Base-by-base conservation (phyloP, 1,284 basidiomycete genomes). In the Abortiporus biennis region DNA sequence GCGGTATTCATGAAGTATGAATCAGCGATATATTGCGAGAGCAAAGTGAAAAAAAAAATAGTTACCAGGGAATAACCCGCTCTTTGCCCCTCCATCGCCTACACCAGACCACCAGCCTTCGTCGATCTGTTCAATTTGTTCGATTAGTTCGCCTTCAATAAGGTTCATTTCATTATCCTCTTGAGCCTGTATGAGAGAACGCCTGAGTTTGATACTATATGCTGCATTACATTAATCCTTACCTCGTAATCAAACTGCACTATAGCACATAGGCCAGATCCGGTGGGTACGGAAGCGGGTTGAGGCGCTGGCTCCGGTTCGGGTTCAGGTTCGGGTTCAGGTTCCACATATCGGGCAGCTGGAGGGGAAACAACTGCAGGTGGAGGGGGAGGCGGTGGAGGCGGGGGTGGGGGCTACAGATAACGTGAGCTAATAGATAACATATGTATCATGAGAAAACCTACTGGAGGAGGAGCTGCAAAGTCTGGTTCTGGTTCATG, bases 101-200 rank as follows among this genome's bases (percentile, higher is more conserved):
- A 79, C 69, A 22, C 89, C 92, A 48, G 69, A 76, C 91, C 91
- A 93, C 92, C 83, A 85, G 11, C 79, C 86, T 52, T 90, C 86
- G 54, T 85, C 88, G n/a, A 91, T 59, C 63, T 88, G 77, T 60
- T 92, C 88, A 36, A 94, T 80, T 50, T 87, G 75, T 41, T 85
- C 78, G 42, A 95, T 80, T 29, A 83, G 63, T 57, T 93, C 88
- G 38, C 90, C 92, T 60, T 94, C 91, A 2, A 68, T 53, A 16
- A 96, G 72, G 40, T 65, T 63, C 65, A 95, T 80, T 58, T 96
- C 92, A 56, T 92, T 92, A 48, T 92, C 85, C 62, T 92, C 89
- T 6, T 76, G 68, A 20, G 82, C 82, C 76, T 81, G 42, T 1
- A 34, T 22, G n/a, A 34, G 24, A 40, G 20, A 20, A 29, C 16